Conservation (phyloP, 116 monocot genomes). For the Zostera marina region DNA sequence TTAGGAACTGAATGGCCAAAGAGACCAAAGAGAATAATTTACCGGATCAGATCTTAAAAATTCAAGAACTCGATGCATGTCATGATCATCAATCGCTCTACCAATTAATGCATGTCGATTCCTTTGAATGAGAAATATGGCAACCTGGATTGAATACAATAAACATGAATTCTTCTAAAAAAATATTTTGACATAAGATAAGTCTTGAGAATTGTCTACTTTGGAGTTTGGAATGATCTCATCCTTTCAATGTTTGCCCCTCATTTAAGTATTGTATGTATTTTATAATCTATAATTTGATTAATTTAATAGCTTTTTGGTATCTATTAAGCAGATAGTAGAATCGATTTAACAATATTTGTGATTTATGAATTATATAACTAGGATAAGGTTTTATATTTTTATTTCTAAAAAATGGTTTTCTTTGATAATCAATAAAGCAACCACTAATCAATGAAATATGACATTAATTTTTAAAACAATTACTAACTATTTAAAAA, state of each 20-base stretch:
- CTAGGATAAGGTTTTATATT: background rate
- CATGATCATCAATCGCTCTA: slow-evolving; percentile 97
- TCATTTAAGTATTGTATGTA: no score
- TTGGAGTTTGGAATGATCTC: background rate
- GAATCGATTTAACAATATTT: background rate
- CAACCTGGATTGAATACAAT: slow-evolving; percentile 41
- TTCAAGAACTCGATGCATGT: slow-evolving; percentile 81
- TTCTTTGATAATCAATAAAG: background rate
- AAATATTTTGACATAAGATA: background rate
- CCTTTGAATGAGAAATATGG: slow-evolving; percentile 96
- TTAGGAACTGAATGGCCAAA: background rate
- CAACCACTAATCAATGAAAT: no score
- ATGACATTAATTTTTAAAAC: no score
- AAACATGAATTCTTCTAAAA: background rate
- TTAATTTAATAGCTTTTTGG: no score
- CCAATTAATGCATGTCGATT: slow-evolving; percentile 94
- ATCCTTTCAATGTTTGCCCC: no score
- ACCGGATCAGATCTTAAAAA: slow-evolving; percentile 95
- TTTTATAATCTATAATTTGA: no score
- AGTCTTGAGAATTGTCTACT: background rate
- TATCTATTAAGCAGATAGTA: no score
- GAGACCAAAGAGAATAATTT: slow-evolving; percentile 1
- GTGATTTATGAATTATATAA: background rate
- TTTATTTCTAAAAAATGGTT: no score
- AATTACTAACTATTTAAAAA: no score